Conservation (phyloP, 257 asterid species). For the Solanum acaule region DNA sequence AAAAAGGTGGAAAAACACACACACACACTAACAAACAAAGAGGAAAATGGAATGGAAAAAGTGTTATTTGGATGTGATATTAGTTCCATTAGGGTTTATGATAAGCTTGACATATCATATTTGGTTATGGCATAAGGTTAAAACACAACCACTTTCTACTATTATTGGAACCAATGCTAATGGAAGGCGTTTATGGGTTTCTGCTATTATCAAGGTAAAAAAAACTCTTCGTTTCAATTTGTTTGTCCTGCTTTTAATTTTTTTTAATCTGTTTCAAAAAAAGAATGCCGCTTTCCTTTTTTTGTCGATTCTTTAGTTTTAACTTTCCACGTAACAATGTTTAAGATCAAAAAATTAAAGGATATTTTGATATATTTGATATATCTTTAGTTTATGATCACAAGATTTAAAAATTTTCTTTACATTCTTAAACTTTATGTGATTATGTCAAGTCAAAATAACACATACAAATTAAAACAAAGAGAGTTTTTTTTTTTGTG, state of each 20-base stretch:
- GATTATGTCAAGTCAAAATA: no score
- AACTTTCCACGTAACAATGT: neutral
- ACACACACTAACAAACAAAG: neutral
- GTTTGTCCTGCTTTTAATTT: neutral
- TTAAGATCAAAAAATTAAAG: no score
- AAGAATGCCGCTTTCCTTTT: no score
- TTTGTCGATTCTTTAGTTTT: no score
- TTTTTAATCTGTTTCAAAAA: neutral
- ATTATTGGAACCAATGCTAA: slow-evolving; percentile 66
- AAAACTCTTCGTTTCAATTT: neutral
- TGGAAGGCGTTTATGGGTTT: slow-evolving; percentile 80
- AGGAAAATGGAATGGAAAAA: slow-evolving; percentile 77
- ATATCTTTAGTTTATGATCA: neutral
- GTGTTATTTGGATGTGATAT: slow-evolving; percentile 60
- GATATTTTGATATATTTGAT: no score
- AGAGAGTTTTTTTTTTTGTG: no score
- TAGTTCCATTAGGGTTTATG: slow-evolving; percentile 57
- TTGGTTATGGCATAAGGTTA: slow-evolving; percentile 67
- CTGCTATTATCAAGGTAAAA: slow-evolving; percentile 77
- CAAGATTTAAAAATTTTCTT: no score
- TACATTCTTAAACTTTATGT: neutral
- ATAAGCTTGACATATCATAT: slow-evolving; percentile 52
- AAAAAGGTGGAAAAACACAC: neutral
- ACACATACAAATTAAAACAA: no score
- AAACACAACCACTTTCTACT: slow-evolving; percentile 60